These are phyloP conservation scores for Pistacia vera DNA, from an alignment of 345 rosid species.

Conservation along the genomic window DNA sequence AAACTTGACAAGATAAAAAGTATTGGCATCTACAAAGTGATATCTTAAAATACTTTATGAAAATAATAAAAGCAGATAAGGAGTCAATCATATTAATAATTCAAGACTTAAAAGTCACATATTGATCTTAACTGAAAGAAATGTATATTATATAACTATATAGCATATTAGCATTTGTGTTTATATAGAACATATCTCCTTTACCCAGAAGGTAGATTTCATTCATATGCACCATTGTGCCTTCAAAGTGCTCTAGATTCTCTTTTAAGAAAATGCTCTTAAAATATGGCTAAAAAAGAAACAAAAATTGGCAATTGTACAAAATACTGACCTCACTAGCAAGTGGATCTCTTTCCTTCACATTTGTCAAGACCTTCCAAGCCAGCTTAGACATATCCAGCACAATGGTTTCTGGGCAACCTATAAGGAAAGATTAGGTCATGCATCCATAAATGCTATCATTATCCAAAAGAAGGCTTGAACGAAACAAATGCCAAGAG, in stretches of 20 bases:
- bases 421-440: conserved; percentile 33
- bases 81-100: too few species aligned
- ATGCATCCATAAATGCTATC: not conserved
- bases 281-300: conserved; percentile 2
- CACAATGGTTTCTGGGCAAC: conserved; percentile 83
- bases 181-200: too few species aligned
- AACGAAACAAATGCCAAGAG: conserved; percentile 9
- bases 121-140: too few species aligned
- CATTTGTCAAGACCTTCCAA: conserved; percentile 70
- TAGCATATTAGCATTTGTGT: too few species aligned
- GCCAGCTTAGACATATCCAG: conserved; percentile 85
- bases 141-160: too few species aligned
- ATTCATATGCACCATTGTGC: not conserved
- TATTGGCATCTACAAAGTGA: too few species aligned
- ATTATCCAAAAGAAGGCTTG: conserved; percentile 1
- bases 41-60: too few species aligned
- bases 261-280: too few species aligned
- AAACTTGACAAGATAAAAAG: too few species aligned
- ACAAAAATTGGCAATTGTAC: not conserved
- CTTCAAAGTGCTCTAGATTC: not conserved
- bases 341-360: conserved; percentile 85
- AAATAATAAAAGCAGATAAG: too few species aligned
- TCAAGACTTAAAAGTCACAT: too few species aligned
- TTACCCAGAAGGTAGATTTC: too few species aligned
- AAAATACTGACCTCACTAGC: conserved; percentile 84